Conservation (phyloP, 1,284 basidiomycete species). For the Erythrobasidium hasegawianum region DNA sequence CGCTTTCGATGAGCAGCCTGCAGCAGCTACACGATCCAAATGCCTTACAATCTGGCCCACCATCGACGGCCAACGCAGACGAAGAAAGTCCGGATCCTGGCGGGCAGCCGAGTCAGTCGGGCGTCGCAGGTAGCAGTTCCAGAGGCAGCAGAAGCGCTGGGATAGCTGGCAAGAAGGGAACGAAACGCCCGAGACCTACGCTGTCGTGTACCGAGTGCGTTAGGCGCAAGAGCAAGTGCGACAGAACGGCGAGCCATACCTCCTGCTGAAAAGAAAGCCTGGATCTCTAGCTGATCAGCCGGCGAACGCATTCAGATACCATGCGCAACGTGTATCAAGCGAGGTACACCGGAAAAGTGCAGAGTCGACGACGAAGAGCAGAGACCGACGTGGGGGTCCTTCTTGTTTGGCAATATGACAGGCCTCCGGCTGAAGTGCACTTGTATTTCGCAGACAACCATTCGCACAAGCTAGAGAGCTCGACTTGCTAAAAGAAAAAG, state of each 20-base stretch:
- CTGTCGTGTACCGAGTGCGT: slow-evolving; percentile 31
- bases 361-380: slow-evolving; percentile 32
- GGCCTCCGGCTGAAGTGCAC: background rate
- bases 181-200: slow-evolving; percentile 25
- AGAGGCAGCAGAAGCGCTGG: too few relatives aligned
- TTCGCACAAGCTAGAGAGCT: slow-evolving; percentile 34
- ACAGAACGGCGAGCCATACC: slow-evolving; percentile 7
- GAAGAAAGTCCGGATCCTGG: too few relatives aligned
- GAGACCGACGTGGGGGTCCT: slow-evolving; percentile 10
- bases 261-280: background rate
- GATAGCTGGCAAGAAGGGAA: slow-evolving; percentile 14
- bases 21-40: too few relatives aligned
- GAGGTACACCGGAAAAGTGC: slow-evolving; percentile 28
- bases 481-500: slow-evolving; percentile 17
- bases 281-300: background rate
- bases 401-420: background rate
- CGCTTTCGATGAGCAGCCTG: too few relatives aligned
- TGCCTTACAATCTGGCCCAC: too few relatives aligned
- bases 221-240: slow-evolving; percentile 33
- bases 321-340: slow-evolving; percentile 33
- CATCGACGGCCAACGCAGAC: too few relatives aligned
- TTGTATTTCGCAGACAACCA: slow-evolving; percentile 8
- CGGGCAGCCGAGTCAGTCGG: too few relatives aligned
- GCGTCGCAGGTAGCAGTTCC: too few relatives aligned
- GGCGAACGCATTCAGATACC: slow-evolving; percentile 6